Evolutionary conservation across 73 alveolate species (phyloP).

Genomic region (Paramecium tetraurelia): DNA sequence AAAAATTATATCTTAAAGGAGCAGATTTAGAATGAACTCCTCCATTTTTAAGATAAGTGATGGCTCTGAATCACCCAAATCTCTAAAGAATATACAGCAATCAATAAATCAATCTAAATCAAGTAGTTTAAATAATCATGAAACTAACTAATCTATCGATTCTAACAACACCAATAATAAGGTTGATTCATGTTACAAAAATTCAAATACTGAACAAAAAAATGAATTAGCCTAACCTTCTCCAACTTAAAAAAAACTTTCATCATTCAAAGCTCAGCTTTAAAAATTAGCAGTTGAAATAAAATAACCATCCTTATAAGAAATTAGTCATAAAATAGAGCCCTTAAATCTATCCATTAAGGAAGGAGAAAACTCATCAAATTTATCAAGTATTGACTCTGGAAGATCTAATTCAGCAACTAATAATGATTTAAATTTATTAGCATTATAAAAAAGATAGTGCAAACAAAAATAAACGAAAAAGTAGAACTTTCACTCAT

Average conservation of each 20-base stretch:
- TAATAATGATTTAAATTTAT: background rate
- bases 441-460: background rate
- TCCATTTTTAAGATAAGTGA: conserved; percentile 39
- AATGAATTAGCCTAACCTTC: background rate
- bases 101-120: background rate
- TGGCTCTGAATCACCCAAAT: conserved; percentile 26
- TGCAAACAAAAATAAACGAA: background rate
- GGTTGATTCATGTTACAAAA: background rate
- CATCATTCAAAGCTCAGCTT: background rate
- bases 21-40: background rate
- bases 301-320: background rate
- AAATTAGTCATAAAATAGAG: background rate
- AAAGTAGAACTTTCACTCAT: background rate
- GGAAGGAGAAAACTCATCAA: background rate
- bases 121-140: background rate
- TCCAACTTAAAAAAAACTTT: background rate
- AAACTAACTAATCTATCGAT: background rate
- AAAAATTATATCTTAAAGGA: background rate
- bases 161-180: background rate
- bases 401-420: background rate
- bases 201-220: background rate
- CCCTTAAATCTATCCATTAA: background rate
- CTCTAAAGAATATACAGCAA: background rate
- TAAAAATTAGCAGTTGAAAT: background rate
- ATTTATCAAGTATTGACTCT: background rate